Percentiles rank a stretch among this genome's conserved stretches.
Evolutionary conservation across 768 basidiomycete species (phyloP).

Genomic region (Podaxis sp.): DNA sequence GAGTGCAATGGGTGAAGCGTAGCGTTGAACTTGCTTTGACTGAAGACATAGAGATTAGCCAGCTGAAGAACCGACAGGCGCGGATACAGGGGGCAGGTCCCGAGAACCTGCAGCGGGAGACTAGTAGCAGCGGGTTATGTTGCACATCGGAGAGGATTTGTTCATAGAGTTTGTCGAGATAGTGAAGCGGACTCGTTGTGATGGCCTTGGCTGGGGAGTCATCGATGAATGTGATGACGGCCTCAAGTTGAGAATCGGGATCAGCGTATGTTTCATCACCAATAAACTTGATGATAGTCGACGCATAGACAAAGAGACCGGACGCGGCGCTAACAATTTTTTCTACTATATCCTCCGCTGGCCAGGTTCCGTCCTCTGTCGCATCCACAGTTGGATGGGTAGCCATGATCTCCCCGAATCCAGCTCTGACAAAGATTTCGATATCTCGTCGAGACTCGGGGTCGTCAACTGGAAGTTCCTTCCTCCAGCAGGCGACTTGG

Average conservation of each 20-base stretch:
- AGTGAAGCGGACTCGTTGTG: not conserved
- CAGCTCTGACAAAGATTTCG: not conserved
- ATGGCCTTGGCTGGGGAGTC: not conserved
- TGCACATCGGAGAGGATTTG: not conserved
- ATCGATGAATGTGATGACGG: conserved; percentile 2
- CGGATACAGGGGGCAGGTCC: not conserved
- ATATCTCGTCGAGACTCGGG: conserved; percentile 4
- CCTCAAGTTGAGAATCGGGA: not conserved
- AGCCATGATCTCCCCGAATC: not conserved
- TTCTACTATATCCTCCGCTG: conserved; percentile 1
- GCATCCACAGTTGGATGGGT: not conserved
- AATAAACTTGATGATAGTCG: conserved; percentile 12
- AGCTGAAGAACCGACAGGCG: not conserved
- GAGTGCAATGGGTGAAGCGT: not conserved
- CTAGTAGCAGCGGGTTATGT: not conserved
- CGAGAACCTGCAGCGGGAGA: not conserved
- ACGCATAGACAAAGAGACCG: conserved; percentile 15
- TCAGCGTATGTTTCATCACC: conserved; percentile 7
- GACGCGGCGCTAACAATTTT: conserved; percentile 11
- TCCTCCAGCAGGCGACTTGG: not conserved
- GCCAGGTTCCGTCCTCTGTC: conserved; percentile 6
- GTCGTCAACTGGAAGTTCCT: conserved; percentile 2
- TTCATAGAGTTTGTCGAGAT: conserved; percentile 1
- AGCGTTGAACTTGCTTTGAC: not conserved
- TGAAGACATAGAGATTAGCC: not conserved